Evolutionary conservation across 2,329 filamentous ascomycete species (phyloP).

Genomic region (Huntiella decipiens): DNA sequence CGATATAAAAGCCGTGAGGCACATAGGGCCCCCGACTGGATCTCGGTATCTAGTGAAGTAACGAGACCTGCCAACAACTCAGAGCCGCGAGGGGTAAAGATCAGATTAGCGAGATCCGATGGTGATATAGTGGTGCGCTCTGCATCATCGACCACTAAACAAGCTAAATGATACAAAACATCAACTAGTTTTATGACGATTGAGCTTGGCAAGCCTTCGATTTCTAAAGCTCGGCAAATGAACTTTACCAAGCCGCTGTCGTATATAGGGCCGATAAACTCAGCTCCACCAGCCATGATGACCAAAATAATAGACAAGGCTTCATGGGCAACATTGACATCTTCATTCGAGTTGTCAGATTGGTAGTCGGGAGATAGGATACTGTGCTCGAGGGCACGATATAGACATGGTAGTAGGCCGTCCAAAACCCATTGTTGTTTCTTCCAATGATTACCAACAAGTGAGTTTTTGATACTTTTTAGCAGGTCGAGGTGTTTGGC

Average conservation of each 20-base stretch:
- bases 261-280: slow-evolving; percentile 58
- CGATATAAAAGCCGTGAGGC: slow-evolving; percentile 42
- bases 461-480: not conserved
- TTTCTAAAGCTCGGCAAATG: slow-evolving; percentile 53
- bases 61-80: slow-evolving; percentile 2
- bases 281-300: slow-evolving; percentile 44
- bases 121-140: slow-evolving; percentile 1
- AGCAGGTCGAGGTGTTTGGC: too few relatives aligned
- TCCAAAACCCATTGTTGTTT: slow-evolving; percentile 27
- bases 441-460: not conserved
- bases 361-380: slow-evolving; percentile 1
- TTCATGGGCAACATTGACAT: slow-evolving; percentile 2
- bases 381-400: slow-evolving; percentile 18
- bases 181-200: slow-evolving; percentile 57
- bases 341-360: not conserved
- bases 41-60: slow-evolving; percentile 26
- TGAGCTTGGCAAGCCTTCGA: slow-evolving; percentile 40
- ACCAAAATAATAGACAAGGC: not conserved
- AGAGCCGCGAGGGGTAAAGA: not conserved
- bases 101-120: not conserved
- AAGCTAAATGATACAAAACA: slow-evolving; percentile 17
- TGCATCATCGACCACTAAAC: not conserved
- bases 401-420: too few relatives aligned
- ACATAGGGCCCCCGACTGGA: slow-evolving; percentile 52
- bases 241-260: slow-evolving; percentile 46